Evolutionary conservation across 1,284 basidiomycete species (phyloP), one percentile per base, ranked within the genome.

Genomic region (Ganoderma lingzhi): DNA sequence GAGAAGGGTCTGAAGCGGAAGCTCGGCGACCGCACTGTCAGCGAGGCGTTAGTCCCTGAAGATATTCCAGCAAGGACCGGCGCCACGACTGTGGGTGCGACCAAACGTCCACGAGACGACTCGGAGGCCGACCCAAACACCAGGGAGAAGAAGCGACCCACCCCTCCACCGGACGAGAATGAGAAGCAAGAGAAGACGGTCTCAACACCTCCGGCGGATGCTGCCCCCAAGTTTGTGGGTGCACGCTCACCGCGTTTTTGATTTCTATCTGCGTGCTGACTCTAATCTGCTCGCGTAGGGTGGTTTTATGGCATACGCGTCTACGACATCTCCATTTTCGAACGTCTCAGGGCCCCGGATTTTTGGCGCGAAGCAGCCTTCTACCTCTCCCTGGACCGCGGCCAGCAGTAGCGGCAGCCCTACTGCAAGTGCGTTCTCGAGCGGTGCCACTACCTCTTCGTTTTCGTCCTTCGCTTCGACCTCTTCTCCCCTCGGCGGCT

Each of bases 231-330:
- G 79, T 74, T 84, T 60, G 89, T 90, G 73, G 73, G 86, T 82
- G 17, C 42, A 28, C 37, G 63, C 32, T 63, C 12, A 2, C 14
- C 53, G 30, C 51, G 66, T 23, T 65, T 48, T 51, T 39, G 28
- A 9, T 42, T 53, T 3, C 15, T 9, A 8, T 41, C 8, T 15
- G 14, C 17, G 8, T 14, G 28, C 32, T 41, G 32, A 53, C 15
- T 39, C 17, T 44, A 35, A 41, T 51, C 63, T 32, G 66, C 53
- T 14, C 45, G n/a, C 60, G 65, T 65, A 72, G 88, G 79, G 86
- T 63, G 92, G 92, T 39, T 93, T 93, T 78, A 89, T 90, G 86
- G 89, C 91, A 0, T 93, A 92, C 72, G 91, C 91, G 14, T 89
- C 90, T 1, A 82, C 87, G 9, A 85, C 81, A 66, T 93, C 92